A percentile compares a stretch with the other conserved stretches of the same genome.
Evolutionary conservation across 495 filamentous ascomycete genomes (phyloP).

Genomic region (Mycothermus thermophilus): DNA sequence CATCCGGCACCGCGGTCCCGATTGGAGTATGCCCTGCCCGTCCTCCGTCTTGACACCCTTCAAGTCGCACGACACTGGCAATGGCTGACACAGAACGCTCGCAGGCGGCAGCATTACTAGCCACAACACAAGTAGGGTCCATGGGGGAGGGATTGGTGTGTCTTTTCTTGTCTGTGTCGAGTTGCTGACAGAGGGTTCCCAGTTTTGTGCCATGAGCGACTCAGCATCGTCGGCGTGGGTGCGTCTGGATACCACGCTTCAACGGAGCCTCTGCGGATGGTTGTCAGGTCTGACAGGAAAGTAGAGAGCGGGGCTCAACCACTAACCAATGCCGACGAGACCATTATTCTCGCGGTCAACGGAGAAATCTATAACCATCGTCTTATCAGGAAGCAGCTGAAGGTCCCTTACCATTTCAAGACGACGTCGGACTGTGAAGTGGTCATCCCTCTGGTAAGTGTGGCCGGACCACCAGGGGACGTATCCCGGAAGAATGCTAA

Average conservation of each 20-base stretch:
- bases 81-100: conserved; percentile 5
- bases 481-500: background rate
- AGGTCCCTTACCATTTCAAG: conserved; percentile 79
- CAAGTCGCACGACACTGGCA: conserved; percentile 10
- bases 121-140: conserved; percentile 77
- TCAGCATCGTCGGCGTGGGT: conserved; percentile 97
- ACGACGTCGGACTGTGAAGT: conserved; percentile 97
- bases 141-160: no score
- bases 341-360: conserved; percentile 88
- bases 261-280: no score
- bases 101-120: conserved; percentile 77
- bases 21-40: conserved; percentile 71
- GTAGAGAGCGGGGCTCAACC: conserved; percentile 90
- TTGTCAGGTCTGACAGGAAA: conserved; percentile 24
- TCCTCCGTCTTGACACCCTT: conserved; percentile 3
- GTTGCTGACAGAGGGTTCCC: conserved; percentile 16
- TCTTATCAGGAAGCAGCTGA: conserved; percentile 71
- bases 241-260: conserved; percentile 32
- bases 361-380: conserved; percentile 99
- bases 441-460: conserved; percentile 83
- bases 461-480: no score
- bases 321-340: conserved; percentile 77
- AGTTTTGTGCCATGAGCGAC: conserved; percentile 94
- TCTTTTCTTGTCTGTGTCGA: no score
- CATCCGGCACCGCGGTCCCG: conserved; percentile 89